phyloP scores from a whole-genome alignment of 345 rosid genomes.

The Trapa incisa region DNA sequence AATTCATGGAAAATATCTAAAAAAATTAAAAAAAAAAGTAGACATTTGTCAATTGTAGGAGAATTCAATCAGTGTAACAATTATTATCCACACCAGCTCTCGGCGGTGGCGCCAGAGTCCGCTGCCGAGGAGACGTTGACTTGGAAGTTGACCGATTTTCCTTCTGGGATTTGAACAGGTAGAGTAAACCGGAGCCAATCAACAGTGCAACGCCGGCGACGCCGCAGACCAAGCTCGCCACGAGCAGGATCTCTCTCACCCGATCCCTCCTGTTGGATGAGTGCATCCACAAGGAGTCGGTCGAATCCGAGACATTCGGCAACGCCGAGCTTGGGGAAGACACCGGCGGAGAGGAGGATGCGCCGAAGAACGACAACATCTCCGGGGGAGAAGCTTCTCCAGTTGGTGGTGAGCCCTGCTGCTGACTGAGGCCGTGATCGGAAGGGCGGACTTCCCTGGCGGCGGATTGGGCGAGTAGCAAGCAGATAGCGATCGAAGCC shows the following conservation, averaged over 20 bases:
- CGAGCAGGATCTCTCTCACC: slow-evolving; percentile 9
- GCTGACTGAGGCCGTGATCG: slow-evolving; percentile 18
- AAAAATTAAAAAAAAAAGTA: neutral
- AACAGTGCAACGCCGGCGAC: slow-evolving; percentile 15
- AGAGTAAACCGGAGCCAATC: slow-evolving; percentile 7
- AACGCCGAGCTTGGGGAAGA: neutral
- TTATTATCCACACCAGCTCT: neutral
- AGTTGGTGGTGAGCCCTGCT: neutral
- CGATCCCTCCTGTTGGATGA: neutral
- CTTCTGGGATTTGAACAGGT: slow-evolving; percentile 8
- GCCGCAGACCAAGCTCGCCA: slow-evolving; percentile 11
- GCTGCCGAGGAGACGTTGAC: neutral
- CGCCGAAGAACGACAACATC: slow-evolving; percentile 14
- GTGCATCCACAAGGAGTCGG: slow-evolving; percentile 6
- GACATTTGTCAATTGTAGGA: neutral
- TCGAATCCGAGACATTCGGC: slow-evolving; percentile 1
- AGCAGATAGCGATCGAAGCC: neutral
- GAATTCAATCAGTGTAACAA: neutral
- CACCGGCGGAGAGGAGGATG: neutral
- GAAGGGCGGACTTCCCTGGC: slow-evolving; percentile 15
- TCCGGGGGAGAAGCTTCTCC: slow-evolving; percentile 7
- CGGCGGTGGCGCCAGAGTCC: neutral
- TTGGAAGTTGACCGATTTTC: neutral
- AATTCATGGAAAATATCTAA: neutral
- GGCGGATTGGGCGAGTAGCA: slow-evolving; percentile 1